Conservation (phyloP, 345 rosid genomes). For the Eucalyptus polybractea region DNA sequence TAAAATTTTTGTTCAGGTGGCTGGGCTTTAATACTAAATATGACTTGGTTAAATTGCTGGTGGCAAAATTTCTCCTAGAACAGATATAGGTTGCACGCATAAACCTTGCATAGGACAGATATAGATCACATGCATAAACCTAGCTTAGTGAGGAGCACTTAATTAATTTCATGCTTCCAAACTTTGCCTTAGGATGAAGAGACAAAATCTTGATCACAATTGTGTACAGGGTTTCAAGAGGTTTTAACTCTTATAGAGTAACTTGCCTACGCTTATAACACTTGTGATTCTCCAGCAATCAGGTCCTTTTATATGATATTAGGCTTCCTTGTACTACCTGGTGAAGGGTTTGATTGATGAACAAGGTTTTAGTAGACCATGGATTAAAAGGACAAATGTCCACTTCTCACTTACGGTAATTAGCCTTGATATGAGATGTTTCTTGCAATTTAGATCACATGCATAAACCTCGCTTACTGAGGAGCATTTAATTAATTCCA, state of each 20-base stretch:
- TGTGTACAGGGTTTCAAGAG: background rate
- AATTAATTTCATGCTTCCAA: background rate
- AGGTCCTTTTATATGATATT: background rate
- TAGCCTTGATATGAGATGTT: background rate
- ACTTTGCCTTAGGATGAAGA: background rate
- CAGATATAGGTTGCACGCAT: background rate
- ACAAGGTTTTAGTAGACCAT: background rate
- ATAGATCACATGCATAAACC: background rate
- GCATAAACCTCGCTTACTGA: background rate
- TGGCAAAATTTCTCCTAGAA: background rate
- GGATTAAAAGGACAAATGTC: background rate
- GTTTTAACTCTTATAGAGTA: background rate
- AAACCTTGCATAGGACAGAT: background rate
- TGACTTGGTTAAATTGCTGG: background rate
- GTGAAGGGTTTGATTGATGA: background rate
- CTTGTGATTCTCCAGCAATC: background rate
- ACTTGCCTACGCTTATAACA: background rate
- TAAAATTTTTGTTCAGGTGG: background rate
- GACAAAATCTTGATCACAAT: background rate
- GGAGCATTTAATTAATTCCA: background rate
- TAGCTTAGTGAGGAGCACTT: background rate
- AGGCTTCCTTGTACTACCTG: background rate
- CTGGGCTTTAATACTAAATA: background rate
- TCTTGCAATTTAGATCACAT: background rate
- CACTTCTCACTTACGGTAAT: background rate